Percentiles rank a stretch among this genome's conserved stretches.
phyloP scores from a whole-genome alignment of 1,284 basidiomycete species.

The Leccinum griseonigrum region DNA sequence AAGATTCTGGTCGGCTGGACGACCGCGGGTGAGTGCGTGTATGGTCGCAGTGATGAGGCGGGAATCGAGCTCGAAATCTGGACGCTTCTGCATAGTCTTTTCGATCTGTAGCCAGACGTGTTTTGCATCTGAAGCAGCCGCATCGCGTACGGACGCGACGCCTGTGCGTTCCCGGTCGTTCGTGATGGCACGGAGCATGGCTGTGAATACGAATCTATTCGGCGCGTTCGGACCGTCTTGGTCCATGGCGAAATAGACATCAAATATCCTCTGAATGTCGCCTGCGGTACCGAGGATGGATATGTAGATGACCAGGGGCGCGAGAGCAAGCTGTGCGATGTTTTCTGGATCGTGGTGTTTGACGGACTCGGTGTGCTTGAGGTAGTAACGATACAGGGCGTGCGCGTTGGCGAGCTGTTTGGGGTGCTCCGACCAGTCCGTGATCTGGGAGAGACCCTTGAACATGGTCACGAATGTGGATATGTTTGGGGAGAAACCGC shows the following conservation, averaged over 20 bases:
- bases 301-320: constrained; percentile 58
- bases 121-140: constrained; percentile 52
- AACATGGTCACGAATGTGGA: constrained; percentile 67
- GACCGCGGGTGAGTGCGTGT: constrained; percentile 51
- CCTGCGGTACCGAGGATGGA: constrained; percentile 57
- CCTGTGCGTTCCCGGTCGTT: constrained; percentile 23
- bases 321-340: constrained; percentile 40
- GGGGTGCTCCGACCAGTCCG: constrained; percentile 52
- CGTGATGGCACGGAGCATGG: constrained; percentile 56
- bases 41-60: constrained; percentile 50
- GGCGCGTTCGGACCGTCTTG: constrained; percentile 55
- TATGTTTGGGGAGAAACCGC: constrained; percentile 64
- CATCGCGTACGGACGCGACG: constrained; percentile 17
- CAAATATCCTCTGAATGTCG: constrained; percentile 62
- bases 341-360: constrained; percentile 47
- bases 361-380: constrained; percentile 45
- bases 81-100: constrained; percentile 45
- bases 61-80: constrained; percentile 49
- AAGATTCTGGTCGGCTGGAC: constrained; percentile 53
- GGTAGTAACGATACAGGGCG: constrained; percentile 54
- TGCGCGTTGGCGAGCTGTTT: constrained; percentile 61
- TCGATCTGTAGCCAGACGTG: constrained; percentile 64
- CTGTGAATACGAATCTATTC: constrained; percentile 54
- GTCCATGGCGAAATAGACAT: constrained; percentile 66
- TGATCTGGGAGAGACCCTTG: constrained; percentile 53